Percentiles rank a stretch among this genome's conserved stretches.
These are phyloP conservation scores for Scalesia atractyloides DNA, from an alignment of 129 eudicot species.

Conservation along the genomic window DNA sequence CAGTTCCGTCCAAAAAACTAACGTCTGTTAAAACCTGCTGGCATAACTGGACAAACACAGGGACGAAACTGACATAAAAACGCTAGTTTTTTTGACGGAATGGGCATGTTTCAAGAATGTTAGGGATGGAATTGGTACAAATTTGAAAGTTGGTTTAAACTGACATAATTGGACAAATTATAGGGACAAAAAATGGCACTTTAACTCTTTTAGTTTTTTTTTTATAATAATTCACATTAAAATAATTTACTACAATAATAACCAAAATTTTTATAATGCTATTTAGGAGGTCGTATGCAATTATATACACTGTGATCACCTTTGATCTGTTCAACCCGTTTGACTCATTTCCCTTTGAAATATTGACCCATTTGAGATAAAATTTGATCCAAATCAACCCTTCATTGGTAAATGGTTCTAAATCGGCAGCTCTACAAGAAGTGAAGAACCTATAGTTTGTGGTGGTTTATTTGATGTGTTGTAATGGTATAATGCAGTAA, in stretches of 20 bases:
- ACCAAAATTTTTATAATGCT: neutral
- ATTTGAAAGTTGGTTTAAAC: no score
- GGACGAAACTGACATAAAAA: no score
- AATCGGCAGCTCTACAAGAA: neutral
- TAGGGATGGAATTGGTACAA: no score
- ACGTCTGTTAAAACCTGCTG: no score
- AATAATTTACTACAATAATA: neutral
- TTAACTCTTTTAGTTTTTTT: no score
- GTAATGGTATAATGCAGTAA: slow-evolving; percentile 59
- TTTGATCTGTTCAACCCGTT: neutral
- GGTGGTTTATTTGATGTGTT: slow-evolving; percentile 23
- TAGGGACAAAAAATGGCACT: no score
- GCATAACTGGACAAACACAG: no score
- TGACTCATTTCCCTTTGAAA: neutral
- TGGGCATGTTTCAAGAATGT: no score
- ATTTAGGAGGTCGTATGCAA: slow-evolving; percentile 4
- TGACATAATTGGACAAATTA: no score
- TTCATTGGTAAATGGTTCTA: slow-evolving; percentile 11
- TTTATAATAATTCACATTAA: neutral
- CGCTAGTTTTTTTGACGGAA: no score
- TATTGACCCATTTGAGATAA: neutral
- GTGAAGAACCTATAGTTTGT: neutral
- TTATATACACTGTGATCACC: neutral
- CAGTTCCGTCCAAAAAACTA: no score
- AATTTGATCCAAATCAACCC: neutral